These are phyloP conservation scores for Sclerotinia sclerotiorum DNA, from an alignment of 2,329 filamentous ascomycete species.

Conservation along the genomic window DNA sequence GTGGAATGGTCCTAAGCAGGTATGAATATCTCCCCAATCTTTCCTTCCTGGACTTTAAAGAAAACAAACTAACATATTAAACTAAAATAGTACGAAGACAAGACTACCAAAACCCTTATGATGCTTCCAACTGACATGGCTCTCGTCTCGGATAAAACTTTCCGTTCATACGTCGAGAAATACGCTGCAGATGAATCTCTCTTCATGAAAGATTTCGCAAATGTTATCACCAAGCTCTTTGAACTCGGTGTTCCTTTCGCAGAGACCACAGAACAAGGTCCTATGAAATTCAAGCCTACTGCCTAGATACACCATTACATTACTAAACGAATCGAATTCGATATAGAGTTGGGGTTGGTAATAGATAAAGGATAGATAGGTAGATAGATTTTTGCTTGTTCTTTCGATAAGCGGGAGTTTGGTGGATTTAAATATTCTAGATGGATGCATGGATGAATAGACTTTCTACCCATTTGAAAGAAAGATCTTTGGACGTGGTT, in stretches of 20 bases:
- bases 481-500: not conserved
- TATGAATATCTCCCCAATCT: constrained; percentile 35
- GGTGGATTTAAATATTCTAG: not conserved
- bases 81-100: constrained; percentile 71
- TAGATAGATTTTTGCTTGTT: constrained; percentile 4
- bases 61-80: constrained; percentile 19
- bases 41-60: not conserved
- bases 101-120: constrained; percentile 84
- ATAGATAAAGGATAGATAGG: not conserved
- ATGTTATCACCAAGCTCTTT: constrained; percentile 77
- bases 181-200: constrained; percentile 88
- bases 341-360: not conserved
- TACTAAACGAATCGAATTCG: not conserved
- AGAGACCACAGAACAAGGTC: constrained; percentile 56
- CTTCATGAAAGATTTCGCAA: constrained; percentile 92
- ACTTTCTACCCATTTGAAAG: not conserved
- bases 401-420: constrained; percentile 13
- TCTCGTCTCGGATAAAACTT: constrained; percentile 82
- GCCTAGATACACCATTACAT: constrained; percentile 30
- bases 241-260: constrained; percentile 92
- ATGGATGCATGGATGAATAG: not conserved
- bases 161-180: constrained; percentile 75
- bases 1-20: constrained; percentile 85
- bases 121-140: constrained; percentile 95
- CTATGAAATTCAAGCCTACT: constrained; percentile 63